Conservation (phyloP, 2,329 filamentous ascomycete species). For the Pestalotiopsis fici region DNA sequence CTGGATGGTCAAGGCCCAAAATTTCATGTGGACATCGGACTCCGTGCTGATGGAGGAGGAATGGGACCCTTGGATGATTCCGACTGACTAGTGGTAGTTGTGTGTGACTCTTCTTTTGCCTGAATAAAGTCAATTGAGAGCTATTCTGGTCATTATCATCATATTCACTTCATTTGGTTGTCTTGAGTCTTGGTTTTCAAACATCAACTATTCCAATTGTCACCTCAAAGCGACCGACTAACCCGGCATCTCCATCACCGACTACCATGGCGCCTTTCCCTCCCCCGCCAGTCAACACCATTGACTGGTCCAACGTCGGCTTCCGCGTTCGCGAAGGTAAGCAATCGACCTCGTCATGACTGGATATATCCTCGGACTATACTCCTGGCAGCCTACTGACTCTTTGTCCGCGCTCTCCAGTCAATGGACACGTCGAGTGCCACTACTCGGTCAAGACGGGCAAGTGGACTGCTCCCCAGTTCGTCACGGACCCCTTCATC, state of each 20-base stretch:
- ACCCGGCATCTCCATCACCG: not conserved
- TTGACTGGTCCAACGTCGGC: slow-evolving; percentile 93
- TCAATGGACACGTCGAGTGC: slow-evolving; percentile 93
- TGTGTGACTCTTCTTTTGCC: not conserved
- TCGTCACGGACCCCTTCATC: slow-evolving; percentile 82
- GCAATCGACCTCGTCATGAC: slow-evolving; percentile 15
- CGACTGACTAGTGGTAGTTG: not conserved
- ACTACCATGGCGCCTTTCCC: slow-evolving; percentile 61
- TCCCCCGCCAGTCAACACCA: slow-evolving; percentile 75
- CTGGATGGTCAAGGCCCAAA: not conserved
- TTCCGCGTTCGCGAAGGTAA: slow-evolving; percentile 89
- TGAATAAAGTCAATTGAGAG: not conserved
- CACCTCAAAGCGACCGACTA: not conserved
- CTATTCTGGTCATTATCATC: not conserved
- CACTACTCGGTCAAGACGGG: slow-evolving; percentile 75
- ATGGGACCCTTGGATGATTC: not conserved
- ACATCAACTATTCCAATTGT: not conserved
- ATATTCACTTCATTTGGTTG: too few relatives aligned
- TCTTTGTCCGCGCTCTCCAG: slow-evolving; percentile 41
- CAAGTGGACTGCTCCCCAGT: slow-evolving; percentile 76
- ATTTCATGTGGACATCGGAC: not conserved
- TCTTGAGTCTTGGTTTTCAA: not conserved
- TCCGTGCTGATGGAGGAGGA: not conserved
- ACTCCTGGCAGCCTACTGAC: not conserved
- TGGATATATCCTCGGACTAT: not conserved